These are phyloP conservation scores for Coelastrella sp. DNA, from an alignment of 139 green algal genomes.

Conservation along the genomic window DNA sequence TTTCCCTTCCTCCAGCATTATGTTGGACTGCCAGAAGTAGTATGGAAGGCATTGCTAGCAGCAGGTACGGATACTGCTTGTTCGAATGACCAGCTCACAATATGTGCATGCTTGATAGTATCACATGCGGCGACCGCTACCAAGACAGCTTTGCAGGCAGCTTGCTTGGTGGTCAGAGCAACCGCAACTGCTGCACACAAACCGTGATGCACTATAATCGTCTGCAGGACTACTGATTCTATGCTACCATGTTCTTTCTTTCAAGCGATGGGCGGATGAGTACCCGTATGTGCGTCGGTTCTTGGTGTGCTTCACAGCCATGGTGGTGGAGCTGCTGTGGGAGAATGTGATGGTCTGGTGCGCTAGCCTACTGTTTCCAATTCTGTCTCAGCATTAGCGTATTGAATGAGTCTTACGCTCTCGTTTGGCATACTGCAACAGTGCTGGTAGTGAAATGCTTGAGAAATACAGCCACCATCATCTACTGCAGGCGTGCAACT, in stretches of 20 bases:
- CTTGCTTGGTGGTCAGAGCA: no score
- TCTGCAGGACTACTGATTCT: constrained; percentile 42
- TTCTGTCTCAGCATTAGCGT: background rate
- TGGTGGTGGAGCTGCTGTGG: constrained; percentile 68
- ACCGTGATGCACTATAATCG: background rate
- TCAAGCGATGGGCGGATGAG: constrained; percentile 77
- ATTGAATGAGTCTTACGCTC: no score
- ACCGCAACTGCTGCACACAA: no score
- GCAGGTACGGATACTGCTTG: constrained; percentile 3
- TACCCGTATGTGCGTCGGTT: constrained; percentile 65
- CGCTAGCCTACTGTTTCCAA: background rate
- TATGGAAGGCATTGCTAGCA: constrained; percentile 35
- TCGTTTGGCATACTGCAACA: no score
- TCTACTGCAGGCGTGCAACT: background rate
- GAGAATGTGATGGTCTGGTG: constrained; percentile 78
- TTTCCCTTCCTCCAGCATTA: constrained; percentile 29
- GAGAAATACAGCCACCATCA: background rate
- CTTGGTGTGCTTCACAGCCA: constrained; percentile 57
- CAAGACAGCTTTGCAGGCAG: no score
- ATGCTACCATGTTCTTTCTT: constrained; percentile 54
- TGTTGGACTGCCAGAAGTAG: background rate
- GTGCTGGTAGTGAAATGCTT: no score
- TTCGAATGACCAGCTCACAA: no score
- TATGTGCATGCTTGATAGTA: no score
- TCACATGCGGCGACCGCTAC: no score